Percentiles rank a stretch among this genome's conserved stretches.
Evolutionary conservation across 495 filamentous ascomycete genomes (phyloP).

Genomic region (Penicillium silybi): DNA sequence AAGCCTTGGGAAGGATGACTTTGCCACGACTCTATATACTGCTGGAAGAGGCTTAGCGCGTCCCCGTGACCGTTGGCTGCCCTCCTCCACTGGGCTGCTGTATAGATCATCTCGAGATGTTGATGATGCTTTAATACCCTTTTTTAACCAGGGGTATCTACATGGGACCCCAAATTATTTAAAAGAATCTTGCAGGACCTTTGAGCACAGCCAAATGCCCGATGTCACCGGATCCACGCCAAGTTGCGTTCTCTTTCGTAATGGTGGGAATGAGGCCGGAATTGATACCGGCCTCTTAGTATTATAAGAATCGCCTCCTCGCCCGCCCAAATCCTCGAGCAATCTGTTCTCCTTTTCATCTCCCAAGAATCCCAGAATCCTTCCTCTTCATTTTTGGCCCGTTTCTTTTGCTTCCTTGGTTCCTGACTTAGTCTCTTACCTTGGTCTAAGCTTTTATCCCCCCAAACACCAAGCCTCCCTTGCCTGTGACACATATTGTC

Average conservation of each 20-base stretch:
- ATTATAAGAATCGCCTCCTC: constrained; percentile 49
- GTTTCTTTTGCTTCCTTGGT: constrained; percentile 15
- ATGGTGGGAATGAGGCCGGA: constrained; percentile 17
- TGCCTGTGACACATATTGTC: constrained; percentile 1
- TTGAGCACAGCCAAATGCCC: background rate
- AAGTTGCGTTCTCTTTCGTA: constrained; percentile 34
- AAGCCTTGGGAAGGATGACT: background rate
- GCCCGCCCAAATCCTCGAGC: constrained; percentile 24
- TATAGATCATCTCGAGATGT: constrained; percentile 27
- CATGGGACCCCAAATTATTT: background rate
- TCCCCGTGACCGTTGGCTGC: constrained; percentile 29
- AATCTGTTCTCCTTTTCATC: constrained; percentile 17
- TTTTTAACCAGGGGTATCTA: background rate
- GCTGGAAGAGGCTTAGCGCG: constrained; percentile 31
- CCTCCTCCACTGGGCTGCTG: constrained; percentile 26
- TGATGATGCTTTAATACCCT: constrained; percentile 6
- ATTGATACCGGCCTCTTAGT: constrained; percentile 54
- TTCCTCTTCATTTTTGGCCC: constrained; percentile 8
- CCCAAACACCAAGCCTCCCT: constrained; percentile 32
- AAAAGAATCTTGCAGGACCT: background rate
- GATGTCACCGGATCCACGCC: constrained; percentile 23
- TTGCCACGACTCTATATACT: background rate
- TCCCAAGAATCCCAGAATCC: constrained; percentile 3
- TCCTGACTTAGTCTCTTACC: constrained; percentile 33
- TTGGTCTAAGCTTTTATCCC: constrained; percentile 26